A percentile compares a stretch with the other conserved stretches of the same genome.
phyloP scores from a whole-genome alignment of 148 eudicot species.

The Fallopia convolvulus region DNA sequence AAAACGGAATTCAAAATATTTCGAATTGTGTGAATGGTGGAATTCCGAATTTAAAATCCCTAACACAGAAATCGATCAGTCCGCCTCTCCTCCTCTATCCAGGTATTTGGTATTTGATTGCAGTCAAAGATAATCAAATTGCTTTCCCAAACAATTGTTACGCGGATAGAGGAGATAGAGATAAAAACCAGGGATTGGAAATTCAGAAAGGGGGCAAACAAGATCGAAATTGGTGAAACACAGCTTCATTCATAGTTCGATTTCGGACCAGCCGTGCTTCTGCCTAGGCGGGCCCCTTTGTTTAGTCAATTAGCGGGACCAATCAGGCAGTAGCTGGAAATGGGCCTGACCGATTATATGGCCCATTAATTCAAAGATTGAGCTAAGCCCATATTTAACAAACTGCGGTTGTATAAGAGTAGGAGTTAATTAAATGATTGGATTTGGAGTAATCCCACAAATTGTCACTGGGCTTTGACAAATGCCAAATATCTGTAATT shows the following conservation, averaged over 20 bases:
- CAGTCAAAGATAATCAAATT: background rate
- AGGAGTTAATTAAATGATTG: background rate
- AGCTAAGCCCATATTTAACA: too few relatives aligned
- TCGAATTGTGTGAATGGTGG: slow-evolving; percentile 10
- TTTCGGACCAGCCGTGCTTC: background rate
- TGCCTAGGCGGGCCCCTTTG: background rate
- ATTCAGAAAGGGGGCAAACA: background rate
- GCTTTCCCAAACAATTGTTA: background rate
- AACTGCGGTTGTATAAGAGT: too few relatives aligned
- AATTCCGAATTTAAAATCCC: slow-evolving; percentile 8
- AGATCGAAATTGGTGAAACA: background rate
- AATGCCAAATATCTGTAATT: too few relatives aligned
- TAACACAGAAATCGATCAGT: background rate
- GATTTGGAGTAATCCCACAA: background rate
- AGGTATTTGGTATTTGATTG: background rate
- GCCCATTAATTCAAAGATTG: background rate
- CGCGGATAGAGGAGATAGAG: background rate
- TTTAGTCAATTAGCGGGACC: slow-evolving; percentile 2
- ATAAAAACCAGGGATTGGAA: background rate
- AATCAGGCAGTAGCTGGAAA: background rate
- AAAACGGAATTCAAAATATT: background rate
- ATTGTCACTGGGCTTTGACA: background rate
- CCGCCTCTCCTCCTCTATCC: background rate
- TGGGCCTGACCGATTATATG: background rate
- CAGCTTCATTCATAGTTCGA: background rate